A percentile compares a stretch with the other conserved stretches of the same genome.
These are phyloP conservation scores for Protomyces macrosporus DNA, from an alignment of 1,139 yeast genomes.

Conservation along the genomic window DNA sequence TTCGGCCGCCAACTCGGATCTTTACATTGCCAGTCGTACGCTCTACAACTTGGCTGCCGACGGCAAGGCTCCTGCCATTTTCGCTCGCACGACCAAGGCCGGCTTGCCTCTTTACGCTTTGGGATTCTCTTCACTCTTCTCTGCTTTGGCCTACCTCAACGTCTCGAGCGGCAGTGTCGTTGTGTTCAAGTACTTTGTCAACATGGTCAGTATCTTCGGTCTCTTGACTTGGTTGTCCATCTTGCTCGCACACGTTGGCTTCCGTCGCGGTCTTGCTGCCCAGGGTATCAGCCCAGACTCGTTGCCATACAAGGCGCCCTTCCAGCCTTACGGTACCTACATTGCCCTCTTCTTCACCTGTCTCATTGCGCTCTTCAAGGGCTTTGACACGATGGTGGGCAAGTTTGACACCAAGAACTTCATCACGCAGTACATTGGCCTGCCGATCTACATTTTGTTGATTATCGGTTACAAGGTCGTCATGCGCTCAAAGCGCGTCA, in stretches of 20 bases:
- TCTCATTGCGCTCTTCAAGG: constrained; percentile 60
- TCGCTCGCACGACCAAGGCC: constrained; percentile 65
- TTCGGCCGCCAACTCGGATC: constrained; percentile 69
- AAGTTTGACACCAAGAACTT: constrained; percentile 56
- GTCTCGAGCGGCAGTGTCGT: constrained; percentile 61
- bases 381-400: constrained; percentile 52
- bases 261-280: constrained; percentile 59
- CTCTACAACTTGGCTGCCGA: constrained; percentile 75
- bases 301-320: constrained; percentile 51
- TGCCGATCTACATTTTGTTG: constrained; percentile 58
- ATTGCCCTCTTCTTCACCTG: constrained; percentile 53
- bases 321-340: constrained; percentile 51
- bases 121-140: constrained; percentile 54
- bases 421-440: constrained; percentile 72
- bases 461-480: constrained; percentile 47
- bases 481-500: constrained; percentile 50
- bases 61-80: constrained; percentile 69
- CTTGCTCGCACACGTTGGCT: constrained; percentile 56
- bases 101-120: constrained; percentile 68
- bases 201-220: constrained; percentile 67
- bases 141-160: constrained; percentile 63
- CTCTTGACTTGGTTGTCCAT: constrained; percentile 65
- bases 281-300: constrained; percentile 51
- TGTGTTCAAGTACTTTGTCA: constrained; percentile 75
- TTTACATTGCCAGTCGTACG: constrained; percentile 76